Base-by-base conservation (phyloP, 116 monocot genomes). In the Phalaenopsis hybrid region DNA sequence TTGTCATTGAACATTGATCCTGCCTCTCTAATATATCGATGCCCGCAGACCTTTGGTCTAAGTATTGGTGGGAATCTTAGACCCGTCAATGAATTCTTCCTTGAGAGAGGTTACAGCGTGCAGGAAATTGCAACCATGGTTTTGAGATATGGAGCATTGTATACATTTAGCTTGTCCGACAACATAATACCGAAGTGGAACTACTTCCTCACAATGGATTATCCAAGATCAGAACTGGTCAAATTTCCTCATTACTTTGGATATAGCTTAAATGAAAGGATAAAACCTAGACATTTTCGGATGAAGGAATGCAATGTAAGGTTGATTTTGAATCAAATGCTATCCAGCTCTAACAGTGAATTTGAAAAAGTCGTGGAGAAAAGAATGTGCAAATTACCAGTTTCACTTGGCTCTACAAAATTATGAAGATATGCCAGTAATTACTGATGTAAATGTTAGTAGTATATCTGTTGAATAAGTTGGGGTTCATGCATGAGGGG, bases 231-330 rank as follows among this genome's bases (percentile, higher is more conserved):
- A 9, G 99, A 99, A 83, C 90, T 99, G 21, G 86, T 95, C 18
- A 95, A 99, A 78, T 99, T 99, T 63, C 99, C 99, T 43, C 95
- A 99, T 9, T 99, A 91, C 75, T 99, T 95, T 84, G 90, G 95
- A 0, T 95, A 99, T 70, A 92, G 91, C 65, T 88, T 95, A 78
- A 88, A 88, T 83, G 81, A 78, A 77, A 86, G 99, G 80, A 93
- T 95, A 80, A 94, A 95, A 46, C 95, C 95, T 68, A 86, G 99
- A 81, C 93, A 86, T 33, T 34, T 55, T 33, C 67, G 75, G 44
- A 69, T 95, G 85, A 85, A 48, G 16, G 89, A 90, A 5, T 86
- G 78, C 21, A 88, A 92, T 48, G 85, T 93, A 44, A 88, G 77
- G 57, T 33, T 99, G 75, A 86, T 93, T 43, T 55, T 99, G 81